phyloP scores from a whole-genome alignment of 2,329 filamentous ascomycete genomes.

The Bipolaris cookei region DNA sequence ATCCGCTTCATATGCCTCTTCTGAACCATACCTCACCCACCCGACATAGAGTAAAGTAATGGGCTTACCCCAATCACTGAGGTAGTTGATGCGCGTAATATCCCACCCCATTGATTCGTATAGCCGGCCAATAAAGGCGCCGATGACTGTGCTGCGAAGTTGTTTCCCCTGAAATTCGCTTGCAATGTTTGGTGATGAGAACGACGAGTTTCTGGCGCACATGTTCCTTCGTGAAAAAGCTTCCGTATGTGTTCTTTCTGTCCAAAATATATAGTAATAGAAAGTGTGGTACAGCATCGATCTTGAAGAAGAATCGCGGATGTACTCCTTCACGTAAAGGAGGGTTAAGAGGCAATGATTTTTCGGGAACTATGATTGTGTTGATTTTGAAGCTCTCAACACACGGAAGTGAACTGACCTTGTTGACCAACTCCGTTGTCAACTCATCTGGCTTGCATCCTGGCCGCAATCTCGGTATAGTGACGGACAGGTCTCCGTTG shows the following conservation, averaged over 20 bases:
- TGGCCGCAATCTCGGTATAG: constrained; percentile 36
- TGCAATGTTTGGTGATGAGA: constrained; percentile 77
- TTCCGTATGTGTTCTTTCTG: constrained; percentile 62
- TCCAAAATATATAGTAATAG: constrained; percentile 69
- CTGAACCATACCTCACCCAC: constrained; percentile 69
- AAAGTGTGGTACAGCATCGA: constrained; percentile 62
- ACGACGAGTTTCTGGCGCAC: constrained; percentile 65
- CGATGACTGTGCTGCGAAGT: constrained; percentile 70
- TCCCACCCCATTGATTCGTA: constrained; percentile 67
- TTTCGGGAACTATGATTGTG: constrained; percentile 62
- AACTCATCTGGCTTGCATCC: constrained; percentile 23
- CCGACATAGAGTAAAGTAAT: constrained; percentile 68
- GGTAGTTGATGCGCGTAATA: constrained; percentile 68
- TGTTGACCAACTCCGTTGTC: constrained; percentile 14
- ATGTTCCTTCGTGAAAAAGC: constrained; percentile 40
- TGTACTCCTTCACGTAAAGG: constrained; percentile 67
- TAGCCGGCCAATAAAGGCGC: constrained; percentile 66
- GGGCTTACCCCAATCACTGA: constrained; percentile 73
- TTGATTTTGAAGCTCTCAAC: background rate
- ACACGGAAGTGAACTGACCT: constrained; percentile 24
- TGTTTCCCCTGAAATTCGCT: constrained; percentile 73
- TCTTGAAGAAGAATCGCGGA: constrained; percentile 71
- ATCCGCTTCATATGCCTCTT: constrained; percentile 66
- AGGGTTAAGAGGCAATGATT: constrained; percentile 69
- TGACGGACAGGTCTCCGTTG: constrained; percentile 38